Base-by-base conservation (phyloP, 306 rosid genomes). In the Castanopsis chinensis region DNA sequence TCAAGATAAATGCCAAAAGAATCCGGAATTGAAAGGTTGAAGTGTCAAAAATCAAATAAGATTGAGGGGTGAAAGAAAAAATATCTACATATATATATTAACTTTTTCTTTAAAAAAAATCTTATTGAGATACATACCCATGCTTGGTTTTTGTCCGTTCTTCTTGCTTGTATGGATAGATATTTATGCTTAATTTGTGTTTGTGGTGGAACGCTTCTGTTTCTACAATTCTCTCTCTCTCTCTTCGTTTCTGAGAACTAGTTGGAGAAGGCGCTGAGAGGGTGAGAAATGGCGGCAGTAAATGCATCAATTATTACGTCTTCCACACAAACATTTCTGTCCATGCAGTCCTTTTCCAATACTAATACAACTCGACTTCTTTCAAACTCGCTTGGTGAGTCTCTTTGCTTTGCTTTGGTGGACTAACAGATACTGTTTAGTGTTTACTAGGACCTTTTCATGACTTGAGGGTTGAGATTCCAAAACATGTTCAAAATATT, bases 231-330 rank as follows among this genome's bases (percentile, higher is more conserved):
- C 28, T 67, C 37, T 58, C 7, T 25, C 72, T 57, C 68, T 14
- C 41, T 25, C 72, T 57, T 59, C 4, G 35, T 33, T 12, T 82
- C 60, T 18, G 27, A 58, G 41, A 11, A 25, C 51, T 19, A 67
- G 69, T 23, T 63, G 45, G 75, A 83, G 83, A 18, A 70, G 28
- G 75, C 71, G 65, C 75, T 63, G 49, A 63, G 55, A 72, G 76
- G 70, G 81, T 79, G 57, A 83, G 71, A 73, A 78, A 90, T 90
- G 96, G 97, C 99, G 35, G 86, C 92, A 71, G 76, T 86, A 0
- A 89, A 84, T 69, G 57, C 89, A 17, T 87, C 97, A 77, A 85
- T 92, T 75, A 81, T 83, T 87, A 82, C 89, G 1, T 81, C 92
- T 75, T 80, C 97, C 53, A 76, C 88, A 6, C 89, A 83, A 75